Conservation (phyloP, 2,329 filamentous ascomycete genomes). For the Blastomyces emzantsi region DNA sequence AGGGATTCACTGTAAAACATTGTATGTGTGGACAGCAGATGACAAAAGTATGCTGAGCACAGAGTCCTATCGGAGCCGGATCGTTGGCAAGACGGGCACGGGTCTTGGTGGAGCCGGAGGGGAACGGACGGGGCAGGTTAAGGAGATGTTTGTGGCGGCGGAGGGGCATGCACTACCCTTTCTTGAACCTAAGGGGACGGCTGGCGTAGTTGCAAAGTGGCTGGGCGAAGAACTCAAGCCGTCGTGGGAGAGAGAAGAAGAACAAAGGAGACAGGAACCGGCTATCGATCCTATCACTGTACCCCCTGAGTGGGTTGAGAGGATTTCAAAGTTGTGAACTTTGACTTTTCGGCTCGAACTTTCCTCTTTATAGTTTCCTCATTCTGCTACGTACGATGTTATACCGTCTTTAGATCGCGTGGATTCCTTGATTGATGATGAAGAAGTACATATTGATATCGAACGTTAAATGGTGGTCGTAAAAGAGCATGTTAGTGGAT, state of each 20-base stretch:
- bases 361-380: background rate
- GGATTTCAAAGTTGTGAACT: constrained; percentile 1
- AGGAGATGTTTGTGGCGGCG: constrained; percentile 1
- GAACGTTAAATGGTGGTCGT: background rate
- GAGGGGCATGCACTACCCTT: background rate
- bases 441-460: background rate
- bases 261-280: background rate
- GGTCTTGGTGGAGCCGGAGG: background rate
- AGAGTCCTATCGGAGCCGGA: background rate
- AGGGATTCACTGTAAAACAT: background rate
- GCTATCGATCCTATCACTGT: background rate
- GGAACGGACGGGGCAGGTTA: background rate
- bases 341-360: background rate
- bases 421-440: background rate
- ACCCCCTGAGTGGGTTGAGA: background rate
- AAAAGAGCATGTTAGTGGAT: background rate
- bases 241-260: background rate
- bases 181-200: background rate
- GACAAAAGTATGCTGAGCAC: background rate
- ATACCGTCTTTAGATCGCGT: background rate
- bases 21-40: constrained; percentile 2
- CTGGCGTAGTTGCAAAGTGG: background rate
- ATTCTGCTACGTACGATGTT: background rate
- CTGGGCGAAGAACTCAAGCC: background rate
- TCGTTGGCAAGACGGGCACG: background rate